Conservation (phyloP, 768 basidiomycete species). For the Hygrocybe coccinea region DNA sequence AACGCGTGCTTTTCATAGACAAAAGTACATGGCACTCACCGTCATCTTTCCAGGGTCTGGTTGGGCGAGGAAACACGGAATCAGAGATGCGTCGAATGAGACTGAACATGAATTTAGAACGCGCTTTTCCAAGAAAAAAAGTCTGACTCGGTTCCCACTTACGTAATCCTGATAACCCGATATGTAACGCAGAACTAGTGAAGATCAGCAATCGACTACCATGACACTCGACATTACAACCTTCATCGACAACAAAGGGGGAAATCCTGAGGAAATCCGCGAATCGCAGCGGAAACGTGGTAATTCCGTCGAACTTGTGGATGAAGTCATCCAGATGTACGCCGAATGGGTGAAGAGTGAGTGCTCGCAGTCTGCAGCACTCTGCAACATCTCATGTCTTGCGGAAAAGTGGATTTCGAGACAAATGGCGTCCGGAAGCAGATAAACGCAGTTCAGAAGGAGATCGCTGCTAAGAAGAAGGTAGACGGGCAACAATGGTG, state of each 20-base stretch:
- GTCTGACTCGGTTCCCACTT: too few relatives aligned
- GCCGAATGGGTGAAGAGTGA: slow-evolving; percentile 89
- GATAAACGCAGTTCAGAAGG: slow-evolving; percentile 88
- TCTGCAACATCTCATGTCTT: background rate
- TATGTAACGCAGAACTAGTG: background rate
- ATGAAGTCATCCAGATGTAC: slow-evolving; percentile 91
- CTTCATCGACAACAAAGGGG: slow-evolving; percentile 86
- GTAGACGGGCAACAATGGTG: slow-evolving; percentile 29
- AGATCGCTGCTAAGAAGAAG: slow-evolving; percentile 93
- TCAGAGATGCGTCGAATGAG: slow-evolving; percentile 68
- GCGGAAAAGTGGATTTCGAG: slow-evolving; percentile 83
- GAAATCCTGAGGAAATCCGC: slow-evolving; percentile 83
- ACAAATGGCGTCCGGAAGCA: slow-evolving; percentile 72
- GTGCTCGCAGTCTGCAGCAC: slow-evolving; percentile 28
- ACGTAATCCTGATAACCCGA: background rate
- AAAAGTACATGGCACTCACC: slow-evolving; percentile 41
- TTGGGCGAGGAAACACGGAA: slow-evolving; percentile 63
- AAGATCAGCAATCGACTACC: slow-evolving; percentile 10
- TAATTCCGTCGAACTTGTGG: slow-evolving; percentile 84
- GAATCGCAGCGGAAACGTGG: slow-evolving; percentile 92
- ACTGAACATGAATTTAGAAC: slow-evolving; percentile 49
- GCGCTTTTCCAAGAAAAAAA: background rate
- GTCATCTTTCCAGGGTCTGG: slow-evolving; percentile 75
- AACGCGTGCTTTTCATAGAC: background rate
- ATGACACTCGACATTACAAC: slow-evolving; percentile 82